Percentiles rank a stretch among this genome's conserved stretches.
Conservation (phyloP, 345 rosid species). For the Eucalyptus sp. region DNA sequence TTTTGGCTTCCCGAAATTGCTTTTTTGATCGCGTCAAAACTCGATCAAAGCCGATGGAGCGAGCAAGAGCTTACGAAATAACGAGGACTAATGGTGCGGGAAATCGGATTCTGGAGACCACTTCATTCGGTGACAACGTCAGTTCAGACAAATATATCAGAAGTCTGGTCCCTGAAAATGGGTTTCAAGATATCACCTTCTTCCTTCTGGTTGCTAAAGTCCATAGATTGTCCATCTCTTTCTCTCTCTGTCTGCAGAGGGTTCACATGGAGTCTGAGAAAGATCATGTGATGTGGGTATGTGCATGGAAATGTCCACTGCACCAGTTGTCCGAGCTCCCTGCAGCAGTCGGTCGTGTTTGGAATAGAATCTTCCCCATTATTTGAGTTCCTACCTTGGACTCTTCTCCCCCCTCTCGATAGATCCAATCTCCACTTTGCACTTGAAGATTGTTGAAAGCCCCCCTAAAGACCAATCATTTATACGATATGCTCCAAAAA, state of each 20-base stretch:
- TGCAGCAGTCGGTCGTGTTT: background rate
- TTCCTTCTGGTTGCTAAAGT: background rate
- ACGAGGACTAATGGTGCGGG: background rate
- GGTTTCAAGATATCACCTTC: background rate
- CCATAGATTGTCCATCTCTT: background rate
- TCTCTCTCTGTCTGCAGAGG: background rate
- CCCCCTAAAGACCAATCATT: background rate
- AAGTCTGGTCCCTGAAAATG: background rate
- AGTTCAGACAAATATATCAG: background rate
- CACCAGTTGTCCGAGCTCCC: background rate
- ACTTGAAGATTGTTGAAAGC: background rate
- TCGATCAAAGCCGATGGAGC: background rate
- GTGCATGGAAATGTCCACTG: background rate
- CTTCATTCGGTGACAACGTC: background rate
- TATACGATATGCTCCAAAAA: background rate
- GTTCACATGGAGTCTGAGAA: background rate
- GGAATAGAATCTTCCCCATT: constrained; percentile 1
- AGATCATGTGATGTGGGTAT: background rate
- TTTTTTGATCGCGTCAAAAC: background rate
- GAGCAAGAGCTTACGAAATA: background rate
- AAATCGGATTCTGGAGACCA: background rate
- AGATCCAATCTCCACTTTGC: background rate
- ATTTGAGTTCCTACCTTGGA: background rate
- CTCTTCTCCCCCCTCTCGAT: background rate
- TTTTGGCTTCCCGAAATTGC: background rate